These are phyloP conservation scores for Recurvomyces mirabilis DNA, from an alignment of 495 filamentous ascomycete genomes.

Conservation along the genomic window DNA sequence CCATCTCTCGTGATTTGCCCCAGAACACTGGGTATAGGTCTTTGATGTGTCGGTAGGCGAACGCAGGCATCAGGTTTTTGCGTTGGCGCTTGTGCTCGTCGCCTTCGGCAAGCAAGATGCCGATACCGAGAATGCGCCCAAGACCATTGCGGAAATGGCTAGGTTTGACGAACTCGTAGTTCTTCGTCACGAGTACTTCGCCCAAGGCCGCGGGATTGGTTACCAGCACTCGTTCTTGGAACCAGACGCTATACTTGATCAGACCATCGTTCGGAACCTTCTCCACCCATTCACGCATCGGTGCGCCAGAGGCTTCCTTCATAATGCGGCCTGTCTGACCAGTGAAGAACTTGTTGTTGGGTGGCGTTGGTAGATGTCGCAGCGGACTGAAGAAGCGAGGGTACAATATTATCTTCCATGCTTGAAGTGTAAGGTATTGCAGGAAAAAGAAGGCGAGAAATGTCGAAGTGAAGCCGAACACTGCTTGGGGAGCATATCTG, in stretches of 20 bases:
- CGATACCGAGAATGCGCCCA: conserved; percentile 57
- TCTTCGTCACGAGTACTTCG: conserved; percentile 52
- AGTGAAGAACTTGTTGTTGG: conserved; percentile 36
- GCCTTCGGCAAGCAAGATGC: conserved; percentile 73
- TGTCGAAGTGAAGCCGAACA: too few relatives aligned
- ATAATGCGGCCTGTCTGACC: conserved; percentile 49
- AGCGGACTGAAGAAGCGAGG: conserved; percentile 61
- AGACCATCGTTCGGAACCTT: conserved; percentile 74
- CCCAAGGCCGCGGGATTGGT: conserved; percentile 50
- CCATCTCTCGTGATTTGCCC: conserved; percentile 45
- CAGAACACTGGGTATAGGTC: conserved; percentile 79
- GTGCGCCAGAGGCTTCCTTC: conserved; percentile 47
- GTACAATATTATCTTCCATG: conserved; percentile 38
- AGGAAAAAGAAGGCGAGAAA: too few relatives aligned
- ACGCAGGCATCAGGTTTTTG: conserved; percentile 71
- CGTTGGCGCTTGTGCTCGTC: conserved; percentile 76
- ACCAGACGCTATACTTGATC: conserved; percentile 65
- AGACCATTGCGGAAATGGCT: conserved; percentile 42
- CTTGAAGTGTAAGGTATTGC: too few relatives aligned
- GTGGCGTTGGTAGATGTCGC: conserved; percentile 21
- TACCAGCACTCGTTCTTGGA: conserved; percentile 57
- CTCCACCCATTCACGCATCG: conserved; percentile 57
- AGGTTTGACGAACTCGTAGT: conserved; percentile 75
- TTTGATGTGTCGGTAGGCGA: conserved; percentile 75
- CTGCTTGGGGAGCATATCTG: too few relatives aligned